Percentiles rank a stretch among this genome's conserved stretches.
phyloP scores from a whole-genome alignment of 768 basidiomycete genomes.

The Auriscalpium vulgare region DNA sequence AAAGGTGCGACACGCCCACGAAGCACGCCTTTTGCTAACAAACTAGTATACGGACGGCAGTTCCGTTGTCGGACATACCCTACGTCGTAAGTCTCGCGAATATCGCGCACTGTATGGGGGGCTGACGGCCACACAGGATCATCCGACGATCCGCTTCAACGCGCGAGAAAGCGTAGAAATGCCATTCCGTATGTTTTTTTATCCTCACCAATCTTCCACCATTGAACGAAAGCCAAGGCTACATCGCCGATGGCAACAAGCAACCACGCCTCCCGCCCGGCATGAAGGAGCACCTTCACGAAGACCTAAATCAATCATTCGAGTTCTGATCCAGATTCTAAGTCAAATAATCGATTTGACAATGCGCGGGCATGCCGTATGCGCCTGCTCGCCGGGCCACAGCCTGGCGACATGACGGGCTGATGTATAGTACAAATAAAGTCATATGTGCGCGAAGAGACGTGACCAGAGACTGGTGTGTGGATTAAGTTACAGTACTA shows the following conservation, averaged over 20 bases:
- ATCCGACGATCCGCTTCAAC: constrained; percentile 86
- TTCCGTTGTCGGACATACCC: constrained; percentile 45
- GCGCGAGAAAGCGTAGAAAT: constrained; percentile 90
- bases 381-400: not conserved
- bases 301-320: constrained; percentile 82
- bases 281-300: constrained; percentile 79
- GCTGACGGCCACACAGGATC: constrained; percentile 42
- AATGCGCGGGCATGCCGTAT: not conserved
- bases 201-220: not conserved
- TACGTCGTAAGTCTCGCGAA: not conserved
- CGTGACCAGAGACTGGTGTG: not conserved
- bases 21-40: too few relatives aligned
- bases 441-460: not conserved
- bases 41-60: constrained; percentile 19
- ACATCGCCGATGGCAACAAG: constrained; percentile 33
- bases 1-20: constrained; percentile 33
- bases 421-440: not conserved
- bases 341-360: not conserved
- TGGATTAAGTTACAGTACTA: not conserved
- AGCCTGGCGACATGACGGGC: not conserved
- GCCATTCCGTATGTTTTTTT: constrained; percentile 75
- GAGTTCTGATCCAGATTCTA: constrained; percentile 45
- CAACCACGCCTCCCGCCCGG: constrained; percentile 80
- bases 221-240: constrained; percentile 24
- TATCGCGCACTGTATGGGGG: too few relatives aligned